Conservation (phyloP, 2,329 filamentous ascomycete species). For the Colletotrichum musicola region DNA sequence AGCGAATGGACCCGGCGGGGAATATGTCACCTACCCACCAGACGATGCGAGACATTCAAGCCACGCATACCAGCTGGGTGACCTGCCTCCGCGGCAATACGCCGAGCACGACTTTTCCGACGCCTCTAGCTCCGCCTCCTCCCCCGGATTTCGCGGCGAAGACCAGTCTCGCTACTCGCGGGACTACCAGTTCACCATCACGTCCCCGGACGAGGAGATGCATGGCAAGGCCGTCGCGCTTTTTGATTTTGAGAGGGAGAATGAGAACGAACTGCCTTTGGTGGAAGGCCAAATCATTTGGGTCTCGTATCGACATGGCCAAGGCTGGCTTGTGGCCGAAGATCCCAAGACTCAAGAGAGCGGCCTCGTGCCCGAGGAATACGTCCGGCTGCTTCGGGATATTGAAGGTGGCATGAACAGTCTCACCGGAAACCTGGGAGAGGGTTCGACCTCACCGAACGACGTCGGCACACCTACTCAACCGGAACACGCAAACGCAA, state of each 20-base stretch:
- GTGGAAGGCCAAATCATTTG: constrained; percentile 96
- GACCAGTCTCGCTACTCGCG: constrained; percentile 87
- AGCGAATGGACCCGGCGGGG: constrained; percentile 81
- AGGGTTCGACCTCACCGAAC: constrained; percentile 65
- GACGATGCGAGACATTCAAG: constrained; percentile 71
- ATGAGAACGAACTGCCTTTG: constrained; percentile 94
- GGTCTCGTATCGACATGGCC: constrained; percentile 94
- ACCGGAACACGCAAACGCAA: constrained; percentile 64
- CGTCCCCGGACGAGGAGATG: constrained; percentile 96
- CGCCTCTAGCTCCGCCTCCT: constrained; percentile 69
- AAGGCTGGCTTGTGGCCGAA: constrained; percentile 97
- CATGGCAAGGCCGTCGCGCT: constrained; percentile 95
- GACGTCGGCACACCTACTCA: constrained; percentile 73
- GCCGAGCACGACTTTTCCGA: constrained; percentile 68
- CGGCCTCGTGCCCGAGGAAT: constrained; percentile 95
- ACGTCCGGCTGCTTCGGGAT: constrained; percentile 90
- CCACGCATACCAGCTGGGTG: constrained; percentile 59
- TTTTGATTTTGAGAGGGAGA: constrained; percentile 95
- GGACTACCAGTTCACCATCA: constrained; percentile 95
- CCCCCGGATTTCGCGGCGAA: constrained; percentile 68
- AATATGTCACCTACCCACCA: constrained; percentile 83
- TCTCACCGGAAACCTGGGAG: constrained; percentile 71
- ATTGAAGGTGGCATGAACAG: constrained; percentile 91
- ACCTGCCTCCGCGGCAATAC: constrained; percentile 60
- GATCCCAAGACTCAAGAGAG: constrained; percentile 95